Conservation (phyloP, 2,329 filamentous ascomycete genomes). For the Pestalotiopsis sp. region DNA sequence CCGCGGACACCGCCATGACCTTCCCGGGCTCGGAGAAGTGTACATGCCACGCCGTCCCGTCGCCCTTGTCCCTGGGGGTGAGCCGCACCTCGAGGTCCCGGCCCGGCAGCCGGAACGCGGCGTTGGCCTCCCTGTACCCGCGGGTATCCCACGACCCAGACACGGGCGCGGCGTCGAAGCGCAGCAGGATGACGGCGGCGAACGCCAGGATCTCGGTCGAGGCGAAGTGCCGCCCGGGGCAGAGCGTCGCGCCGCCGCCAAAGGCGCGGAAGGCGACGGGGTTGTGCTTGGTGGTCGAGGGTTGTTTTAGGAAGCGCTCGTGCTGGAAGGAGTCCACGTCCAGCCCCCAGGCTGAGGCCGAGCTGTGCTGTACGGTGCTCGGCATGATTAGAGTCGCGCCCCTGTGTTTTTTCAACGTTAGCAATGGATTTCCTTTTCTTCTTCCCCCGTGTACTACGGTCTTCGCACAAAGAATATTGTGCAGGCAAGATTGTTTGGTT, state of each 20-base stretch:
- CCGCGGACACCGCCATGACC: not conserved
- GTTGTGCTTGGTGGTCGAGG: not conserved
- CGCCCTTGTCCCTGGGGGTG: not conserved
- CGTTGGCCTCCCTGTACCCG: constrained; percentile 2
- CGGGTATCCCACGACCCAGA: not conserved
- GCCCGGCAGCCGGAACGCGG: constrained; percentile 2
- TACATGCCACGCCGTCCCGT: not conserved
- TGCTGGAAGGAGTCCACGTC: constrained; percentile 13
- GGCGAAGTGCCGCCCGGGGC: constrained; percentile 9
- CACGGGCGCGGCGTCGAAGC: constrained; percentile 2
- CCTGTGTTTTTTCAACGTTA: not conserved
- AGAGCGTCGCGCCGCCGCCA: constrained; percentile 9
- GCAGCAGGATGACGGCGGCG: constrained; percentile 1
- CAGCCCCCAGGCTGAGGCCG: constrained; percentile 16
- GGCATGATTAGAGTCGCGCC: constrained; percentile 18
- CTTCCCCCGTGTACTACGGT: not conserved
- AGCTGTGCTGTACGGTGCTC: constrained; percentile 18
- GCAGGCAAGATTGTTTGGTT: too few relatives aligned
- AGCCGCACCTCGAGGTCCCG: constrained; percentile 4
- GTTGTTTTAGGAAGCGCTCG: not conserved
- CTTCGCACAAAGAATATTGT: not conserved
- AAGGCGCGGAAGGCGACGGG: constrained; percentile 8
- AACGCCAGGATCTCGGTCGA: constrained; percentile 9
- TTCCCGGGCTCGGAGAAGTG: constrained; percentile 4
- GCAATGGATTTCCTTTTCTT: too few relatives aligned